Conservation (phyloP, 345 rosid species). For the Linum lewisii region DNA sequence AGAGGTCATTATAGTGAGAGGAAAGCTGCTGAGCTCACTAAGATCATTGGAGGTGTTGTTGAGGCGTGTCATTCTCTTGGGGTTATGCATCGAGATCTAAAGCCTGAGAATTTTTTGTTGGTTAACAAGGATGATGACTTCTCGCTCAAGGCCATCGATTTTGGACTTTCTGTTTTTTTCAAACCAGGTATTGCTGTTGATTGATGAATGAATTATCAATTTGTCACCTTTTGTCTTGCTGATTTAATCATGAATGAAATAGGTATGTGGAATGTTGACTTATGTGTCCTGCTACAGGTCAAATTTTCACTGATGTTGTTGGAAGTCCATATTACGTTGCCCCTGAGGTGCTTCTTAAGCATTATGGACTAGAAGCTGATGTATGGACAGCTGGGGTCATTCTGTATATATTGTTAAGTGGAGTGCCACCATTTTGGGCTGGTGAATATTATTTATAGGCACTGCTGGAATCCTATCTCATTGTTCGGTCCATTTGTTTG, state of each 20-base stretch:
- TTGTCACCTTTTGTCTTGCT: background rate
- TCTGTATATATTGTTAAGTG: slow-evolving; percentile 86
- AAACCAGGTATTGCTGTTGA: slow-evolving; percentile 54
- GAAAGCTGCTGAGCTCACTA: slow-evolving; percentile 89
- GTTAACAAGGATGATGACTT: slow-evolving; percentile 96
- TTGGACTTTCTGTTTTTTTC: slow-evolving; percentile 95
- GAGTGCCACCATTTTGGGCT: slow-evolving; percentile 99
- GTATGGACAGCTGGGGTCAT: slow-evolving; percentile 99
- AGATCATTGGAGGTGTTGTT: slow-evolving; percentile 88
- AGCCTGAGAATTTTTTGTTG: slow-evolving; percentile 95
- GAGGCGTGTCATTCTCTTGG: slow-evolving; percentile 96
- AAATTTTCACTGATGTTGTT: slow-evolving; percentile 85
- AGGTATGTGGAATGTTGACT: slow-evolving; percentile 2
- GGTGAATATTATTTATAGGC: slow-evolving; percentile 30
- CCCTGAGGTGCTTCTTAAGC: slow-evolving; percentile 91
- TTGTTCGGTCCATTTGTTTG: slow-evolving; percentile 2
- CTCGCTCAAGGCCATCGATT: slow-evolving; percentile 96
- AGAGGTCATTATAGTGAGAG: slow-evolving; percentile 97
- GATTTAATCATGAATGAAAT: background rate
- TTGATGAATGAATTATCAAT: background rate
- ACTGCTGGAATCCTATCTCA: background rate
- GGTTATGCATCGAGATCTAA: slow-evolving; percentile 97
- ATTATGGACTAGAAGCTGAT: slow-evolving; percentile 92
- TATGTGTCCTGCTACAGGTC: slow-evolving; percentile 39
- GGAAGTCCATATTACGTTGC: slow-evolving; percentile 98